Base-by-base conservation (phyloP, 163 green algal species). In the Smithsoniella earleae region DNA sequence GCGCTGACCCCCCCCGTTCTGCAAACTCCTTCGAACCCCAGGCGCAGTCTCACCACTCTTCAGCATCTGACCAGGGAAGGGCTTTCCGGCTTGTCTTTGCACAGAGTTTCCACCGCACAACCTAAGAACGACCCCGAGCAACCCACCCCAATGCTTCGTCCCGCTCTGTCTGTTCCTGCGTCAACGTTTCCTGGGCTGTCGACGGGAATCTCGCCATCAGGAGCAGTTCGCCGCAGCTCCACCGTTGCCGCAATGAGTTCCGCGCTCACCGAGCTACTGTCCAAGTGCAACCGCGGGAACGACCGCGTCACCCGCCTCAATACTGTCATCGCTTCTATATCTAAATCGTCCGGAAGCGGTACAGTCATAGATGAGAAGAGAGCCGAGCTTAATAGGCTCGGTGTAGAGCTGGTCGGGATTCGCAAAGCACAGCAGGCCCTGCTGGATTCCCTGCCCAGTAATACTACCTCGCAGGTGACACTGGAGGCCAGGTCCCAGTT, bases 31-130 rank as follows among this genome's bases (percentile, higher is more conserved):
- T n/a, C n/a, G n/a, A n/a, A n/a, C n/a, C n/a, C n/a, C n/a, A n/a
- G 58, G 25, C 10, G 58, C 8, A 36, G 34, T 31, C 16, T 69
- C 3, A 33, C 58, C 27, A 43, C 25, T 0, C 58, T 69, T 30
- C 58, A 69, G 58, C 34, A 30, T 8, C 58, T 69, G 20, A 69
- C 58, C 8, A 30, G 27, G n/a, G n/a, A 69, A 36, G 27, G 58
- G 18, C 58, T 69, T 13, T 28, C 58, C 3, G 58, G 58, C 58
- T 31, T 69, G 6, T n/a, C 58, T 16, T 22, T 31, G 1, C 43
- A 30, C 25, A 3, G 6, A 5, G 16, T 31, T 34, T n/a, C 31
- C 5, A 4, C 20, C 20, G 3, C 25, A 10, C 16, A 45, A 33
- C 6, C 16, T 13, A 16, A 30, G 30, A 33, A 13, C 44, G 18